Evolutionary conservation across 169 alveolate species (phyloP).

Genomic region (Cryptosporidium baileyi): DNA sequence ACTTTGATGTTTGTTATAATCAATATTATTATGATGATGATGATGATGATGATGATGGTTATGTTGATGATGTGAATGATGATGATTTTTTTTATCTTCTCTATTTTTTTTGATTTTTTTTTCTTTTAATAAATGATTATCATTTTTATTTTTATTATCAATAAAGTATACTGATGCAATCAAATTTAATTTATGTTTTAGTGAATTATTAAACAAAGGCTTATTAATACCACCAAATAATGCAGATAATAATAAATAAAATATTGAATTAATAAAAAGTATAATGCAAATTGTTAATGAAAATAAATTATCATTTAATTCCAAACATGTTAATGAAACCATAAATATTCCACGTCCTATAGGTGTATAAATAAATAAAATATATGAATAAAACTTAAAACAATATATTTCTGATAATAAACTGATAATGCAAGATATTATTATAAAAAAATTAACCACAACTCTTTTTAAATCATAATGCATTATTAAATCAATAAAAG

Average conservation of each 20-base stretch:
- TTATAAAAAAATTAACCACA: slow-evolving; percentile 10
- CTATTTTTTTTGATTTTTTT: neutral
- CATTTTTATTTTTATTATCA: neutral
- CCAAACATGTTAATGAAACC: slow-evolving; percentile 9
- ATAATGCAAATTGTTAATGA: neutral
- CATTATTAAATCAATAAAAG: neutral
- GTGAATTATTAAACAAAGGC: slow-evolving; percentile 45
- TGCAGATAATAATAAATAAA: slow-evolving; percentile 22
- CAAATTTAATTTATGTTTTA: slow-evolving; percentile 16
- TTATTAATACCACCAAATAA: slow-evolving; percentile 61
- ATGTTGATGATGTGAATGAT: neutral
- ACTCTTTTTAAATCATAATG: slow-evolving; percentile 3
- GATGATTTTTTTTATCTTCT: neutral
- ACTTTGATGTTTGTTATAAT: neutral
- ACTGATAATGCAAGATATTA: neutral
- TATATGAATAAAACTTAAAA: slow-evolving; percentile 36
- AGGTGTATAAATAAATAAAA: slow-evolving; percentile 54
- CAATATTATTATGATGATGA: neutral
- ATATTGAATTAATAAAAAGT: neutral
- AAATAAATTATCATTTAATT: slow-evolving; percentile 7
- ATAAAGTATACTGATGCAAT: slow-evolving; percentile 12
- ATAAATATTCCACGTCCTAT: slow-evolving; percentile 62
- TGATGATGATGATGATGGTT: neutral
- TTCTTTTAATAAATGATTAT: neutral
- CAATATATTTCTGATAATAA: slow-evolving; percentile 42